Evolutionary conservation across 1,139 yeast genomes (phyloP).

Genomic region (Candida anutae): DNA sequence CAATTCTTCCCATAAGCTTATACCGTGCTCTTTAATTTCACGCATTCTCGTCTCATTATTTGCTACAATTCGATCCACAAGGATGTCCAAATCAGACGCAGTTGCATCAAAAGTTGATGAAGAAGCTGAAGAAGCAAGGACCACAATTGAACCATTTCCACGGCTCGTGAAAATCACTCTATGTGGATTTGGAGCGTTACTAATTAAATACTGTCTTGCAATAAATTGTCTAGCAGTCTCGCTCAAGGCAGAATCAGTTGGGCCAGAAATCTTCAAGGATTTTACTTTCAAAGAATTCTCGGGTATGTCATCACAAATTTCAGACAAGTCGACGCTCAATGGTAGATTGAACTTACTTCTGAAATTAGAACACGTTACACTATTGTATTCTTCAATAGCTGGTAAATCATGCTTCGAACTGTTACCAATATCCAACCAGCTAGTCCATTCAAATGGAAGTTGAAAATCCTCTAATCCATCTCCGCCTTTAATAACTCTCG

Average conservation of each 20-base stretch:
- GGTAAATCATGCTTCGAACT: no score
- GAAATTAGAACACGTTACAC: no score
- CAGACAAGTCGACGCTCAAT: no score
- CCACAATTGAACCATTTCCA: conserved; percentile 6
- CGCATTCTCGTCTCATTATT: neutral
- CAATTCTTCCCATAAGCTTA: neutral
- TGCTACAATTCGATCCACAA: no score
- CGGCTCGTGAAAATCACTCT: conserved; percentile 10
- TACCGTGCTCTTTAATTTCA: neutral
- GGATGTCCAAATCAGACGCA: no score
- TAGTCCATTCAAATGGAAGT: no score
- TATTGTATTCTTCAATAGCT: no score
- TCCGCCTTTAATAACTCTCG: no score
- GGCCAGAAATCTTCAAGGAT: conserved; percentile 3
- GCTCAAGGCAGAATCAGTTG: conserved; percentile 5
- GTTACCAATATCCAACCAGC: no score
- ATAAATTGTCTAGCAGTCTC: conserved; percentile 6
- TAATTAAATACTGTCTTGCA: conserved; percentile 9
- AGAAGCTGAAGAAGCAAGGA: conserved; percentile 1
- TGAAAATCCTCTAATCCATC: no score
- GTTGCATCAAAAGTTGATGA: neutral
- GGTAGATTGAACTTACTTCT: no score
- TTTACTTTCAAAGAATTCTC: conserved; percentile 1
- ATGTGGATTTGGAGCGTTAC: conserved; percentile 10
- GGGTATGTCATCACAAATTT: no score